Percentiles rank a stretch among this genome's conserved stretches.
phyloP scores from a whole-genome alignment of 2,329 filamentous ascomycete species.

The Cryphonectria naterciae region DNA sequence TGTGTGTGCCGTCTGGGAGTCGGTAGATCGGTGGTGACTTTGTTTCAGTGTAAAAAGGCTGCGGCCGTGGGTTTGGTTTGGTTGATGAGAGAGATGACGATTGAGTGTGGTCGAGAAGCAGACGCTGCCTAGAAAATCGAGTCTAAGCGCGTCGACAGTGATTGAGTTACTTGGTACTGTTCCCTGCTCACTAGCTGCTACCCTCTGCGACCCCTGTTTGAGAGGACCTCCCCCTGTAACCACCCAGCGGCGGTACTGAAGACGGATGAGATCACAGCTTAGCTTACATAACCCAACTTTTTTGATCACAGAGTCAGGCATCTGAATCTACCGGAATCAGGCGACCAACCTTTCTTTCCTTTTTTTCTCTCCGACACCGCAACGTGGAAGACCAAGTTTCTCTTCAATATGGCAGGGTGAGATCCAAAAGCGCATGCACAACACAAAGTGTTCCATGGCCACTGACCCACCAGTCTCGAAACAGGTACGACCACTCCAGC shows the following conservation, averaged over 20 bases:
- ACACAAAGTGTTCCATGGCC: background rate
- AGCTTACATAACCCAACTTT: slow-evolving; percentile 26
- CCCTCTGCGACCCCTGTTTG: slow-evolving; percentile 4
- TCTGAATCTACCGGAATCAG: slow-evolving; percentile 22
- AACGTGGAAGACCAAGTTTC: slow-evolving; percentile 4
- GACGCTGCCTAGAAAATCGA: slow-evolving; percentile 13
- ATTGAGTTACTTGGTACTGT: background rate
- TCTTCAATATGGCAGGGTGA: slow-evolving; percentile 29
- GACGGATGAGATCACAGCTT: slow-evolving; percentile 24
- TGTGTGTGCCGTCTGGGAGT: background rate
- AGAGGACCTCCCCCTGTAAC: background rate
- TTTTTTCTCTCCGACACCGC: background rate
- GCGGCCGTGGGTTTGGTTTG: background rate
- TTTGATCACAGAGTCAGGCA: slow-evolving; percentile 15
- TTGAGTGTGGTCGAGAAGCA: background rate
- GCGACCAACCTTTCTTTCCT: background rate
- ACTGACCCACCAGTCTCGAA: background rate
- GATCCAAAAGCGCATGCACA: background rate
- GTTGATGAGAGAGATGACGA: slow-evolving; percentile 2
- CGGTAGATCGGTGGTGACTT: background rate
- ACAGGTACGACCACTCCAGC: slow-evolving; percentile 58
- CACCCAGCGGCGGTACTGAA: background rate
- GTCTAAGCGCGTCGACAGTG: slow-evolving; percentile 15
- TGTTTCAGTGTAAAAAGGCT: background rate
- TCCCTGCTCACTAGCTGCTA: slow-evolving; percentile 8